Evolutionary conservation across 768 basidiomycete species (phyloP), one percentile per base, ranked within the genome.

Genomic region (Pulveroboletus sp.): DNA sequence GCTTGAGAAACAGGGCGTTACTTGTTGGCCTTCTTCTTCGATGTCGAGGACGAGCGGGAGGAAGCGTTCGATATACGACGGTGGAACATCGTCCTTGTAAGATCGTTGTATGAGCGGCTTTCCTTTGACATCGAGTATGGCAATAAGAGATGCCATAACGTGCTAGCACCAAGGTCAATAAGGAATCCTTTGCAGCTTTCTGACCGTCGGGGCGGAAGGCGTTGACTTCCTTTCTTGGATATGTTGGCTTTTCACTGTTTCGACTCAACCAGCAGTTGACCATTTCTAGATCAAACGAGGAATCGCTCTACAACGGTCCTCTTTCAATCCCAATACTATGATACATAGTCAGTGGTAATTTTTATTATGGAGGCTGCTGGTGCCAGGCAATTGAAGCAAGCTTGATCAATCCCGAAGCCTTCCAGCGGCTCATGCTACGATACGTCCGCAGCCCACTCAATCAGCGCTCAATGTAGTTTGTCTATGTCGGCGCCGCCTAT

Each of bases 121-220:
- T 64, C 95, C 95, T 74, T 98, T 99, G 70, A 98, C 83, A 71
- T 98, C 95, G 61, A 97, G 87, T 60, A 98, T 94, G 33, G 94
- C 93, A 54, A 98, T 85, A 46, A 94, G 76, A 41, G 76, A 79
- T 39, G 81, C 77, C 80, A 81, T 81, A n/a, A 18, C 33, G 26
- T 10, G 18, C 6, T 11, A 18, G 27, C 4, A 11, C 44, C 26
- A 14, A 11, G 4, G 7, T 27, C 36, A 18, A 28, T 32, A 43
- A 43, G 6, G n/a, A 7, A 21, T 17, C n/a, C 10, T 35, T 35
- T 24, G 35, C n/a, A 45, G 15, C 33, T 31, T 32, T 31, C 12
- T 26, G n/a, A 21, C 11, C 7, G 39, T 46, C n/a, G n/a, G 31
- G 21, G 8, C 8, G 18, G n/a, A 28, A 54, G n/a, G 24, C 48